A percentile compares a stretch with the other conserved stretches of the same genome.
phyloP scores from a whole-genome alignment of 768 basidiomycete genomes.

The Kwoniella botswanensis region DNA sequence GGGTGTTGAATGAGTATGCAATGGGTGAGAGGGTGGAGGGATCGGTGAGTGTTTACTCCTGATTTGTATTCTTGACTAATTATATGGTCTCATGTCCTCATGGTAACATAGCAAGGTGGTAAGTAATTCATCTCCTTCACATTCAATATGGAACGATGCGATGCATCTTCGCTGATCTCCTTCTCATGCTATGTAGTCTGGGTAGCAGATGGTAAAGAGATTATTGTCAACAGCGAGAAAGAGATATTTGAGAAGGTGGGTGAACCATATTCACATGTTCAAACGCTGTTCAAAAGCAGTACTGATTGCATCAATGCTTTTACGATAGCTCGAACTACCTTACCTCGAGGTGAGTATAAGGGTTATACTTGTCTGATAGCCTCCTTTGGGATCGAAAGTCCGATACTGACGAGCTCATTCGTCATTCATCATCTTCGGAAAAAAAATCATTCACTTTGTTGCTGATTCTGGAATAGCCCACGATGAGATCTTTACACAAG shows the following conservation, averaged over 20 bases:
- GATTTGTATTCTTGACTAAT: too few relatives aligned
- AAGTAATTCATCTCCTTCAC: background rate
- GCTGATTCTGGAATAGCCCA: constrained; percentile 23
- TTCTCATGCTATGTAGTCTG: background rate
- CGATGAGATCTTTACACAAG: constrained; percentile 37
- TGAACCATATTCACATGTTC: background rate
- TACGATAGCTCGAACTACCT: constrained; percentile 37
- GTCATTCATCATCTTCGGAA: background rate
- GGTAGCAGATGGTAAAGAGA: constrained; percentile 41
- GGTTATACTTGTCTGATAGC: background rate
- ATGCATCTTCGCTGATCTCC: background rate
- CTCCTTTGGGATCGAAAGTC: background rate
- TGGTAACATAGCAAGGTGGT: background rate
- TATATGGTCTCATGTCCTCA: background rate
- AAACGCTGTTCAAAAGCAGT: background rate
- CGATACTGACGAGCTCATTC: constrained; percentile 11
- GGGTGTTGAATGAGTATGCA: constrained; percentile 55
- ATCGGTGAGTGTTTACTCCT: constrained; percentile 11
- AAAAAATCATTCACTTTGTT: background rate
- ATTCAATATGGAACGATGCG: background rate
- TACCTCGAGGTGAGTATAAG: constrained; percentile 36
- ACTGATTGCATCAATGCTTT: constrained; percentile 4
- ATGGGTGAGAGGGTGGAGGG: constrained; percentile 44
- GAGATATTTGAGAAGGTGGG: constrained; percentile 53
- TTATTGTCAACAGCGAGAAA: constrained; percentile 45